Evolutionary conservation across 2,329 filamentous ascomycete genomes (phyloP).

Genomic region (Diplodia seriata): DNA sequence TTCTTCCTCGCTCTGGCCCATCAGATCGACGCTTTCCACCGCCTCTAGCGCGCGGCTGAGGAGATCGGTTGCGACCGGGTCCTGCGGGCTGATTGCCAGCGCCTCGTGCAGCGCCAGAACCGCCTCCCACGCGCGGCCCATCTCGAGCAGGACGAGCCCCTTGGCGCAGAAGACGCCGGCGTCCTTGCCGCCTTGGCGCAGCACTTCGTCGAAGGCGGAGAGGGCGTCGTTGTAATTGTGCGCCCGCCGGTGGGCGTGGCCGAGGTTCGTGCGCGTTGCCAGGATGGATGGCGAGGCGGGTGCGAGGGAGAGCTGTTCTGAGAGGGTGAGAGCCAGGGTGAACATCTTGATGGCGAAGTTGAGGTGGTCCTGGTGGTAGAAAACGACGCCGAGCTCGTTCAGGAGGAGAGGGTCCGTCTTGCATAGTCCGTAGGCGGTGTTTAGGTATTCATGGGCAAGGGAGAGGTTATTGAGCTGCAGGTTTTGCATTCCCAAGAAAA

Average conservation of each 20-base stretch:
- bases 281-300: constrained; percentile 73
- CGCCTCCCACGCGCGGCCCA: constrained; percentile 76
- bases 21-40: constrained; percentile 33
- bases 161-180: constrained; percentile 80
- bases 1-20: constrained; percentile 35
- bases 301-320: constrained; percentile 81
- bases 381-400: constrained; percentile 96
- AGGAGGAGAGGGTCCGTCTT: constrained; percentile 85
- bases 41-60: constrained; percentile 69
- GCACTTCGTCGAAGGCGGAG: constrained; percentile 82
- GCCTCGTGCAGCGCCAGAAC: constrained; percentile 85
- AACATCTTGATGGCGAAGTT: constrained; percentile 80
- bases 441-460: constrained; percentile 91
- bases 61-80: constrained; percentile 80
- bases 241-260: constrained; percentile 80
- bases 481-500: constrained; percentile 98
- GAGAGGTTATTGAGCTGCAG: constrained; percentile 94
- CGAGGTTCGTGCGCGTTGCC: constrained; percentile 85
- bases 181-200: constrained; percentile 81
- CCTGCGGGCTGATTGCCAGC: constrained; percentile 77
- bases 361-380: constrained; percentile 86
- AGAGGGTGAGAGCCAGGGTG: constrained; percentile 75
- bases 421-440: constrained; percentile 83
- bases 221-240: constrained; percentile 74
- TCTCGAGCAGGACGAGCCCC: constrained; percentile 81